phyloP scores from a whole-genome alignment of 2,329 filamentous ascomycete species.

The Anisogramma anomala region DNA sequence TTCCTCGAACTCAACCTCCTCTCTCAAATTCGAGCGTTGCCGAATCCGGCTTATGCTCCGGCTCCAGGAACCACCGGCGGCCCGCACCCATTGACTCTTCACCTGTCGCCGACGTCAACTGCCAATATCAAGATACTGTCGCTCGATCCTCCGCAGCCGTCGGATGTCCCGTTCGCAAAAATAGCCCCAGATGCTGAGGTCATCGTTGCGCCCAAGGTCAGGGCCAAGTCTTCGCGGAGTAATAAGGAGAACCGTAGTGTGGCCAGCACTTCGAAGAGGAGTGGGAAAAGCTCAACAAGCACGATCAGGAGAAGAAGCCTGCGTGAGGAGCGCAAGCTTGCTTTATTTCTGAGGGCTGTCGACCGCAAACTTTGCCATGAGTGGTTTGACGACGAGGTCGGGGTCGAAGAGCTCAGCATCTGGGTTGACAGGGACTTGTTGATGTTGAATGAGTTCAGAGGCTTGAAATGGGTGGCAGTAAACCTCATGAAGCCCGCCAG shows the following conservation, averaged over 20 bases:
- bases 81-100: constrained; percentile 74
- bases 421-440: constrained; percentile 79
- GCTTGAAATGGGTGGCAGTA: constrained; percentile 67
- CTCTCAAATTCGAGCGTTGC: constrained; percentile 82
- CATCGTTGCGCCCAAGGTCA: constrained; percentile 87
- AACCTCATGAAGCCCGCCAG: constrained; percentile 77
- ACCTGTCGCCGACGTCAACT: constrained; percentile 89
- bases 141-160: constrained; percentile 60
- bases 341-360: constrained; percentile 69
- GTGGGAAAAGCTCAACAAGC: constrained; percentile 63
- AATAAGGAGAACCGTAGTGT: constrained; percentile 71
- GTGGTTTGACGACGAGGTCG: constrained; percentile 63
- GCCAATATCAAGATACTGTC: constrained; percentile 82
- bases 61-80: constrained; percentile 38
- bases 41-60: constrained; percentile 62
- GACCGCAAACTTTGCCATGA: constrained; percentile 58
- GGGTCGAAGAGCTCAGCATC: constrained; percentile 52
- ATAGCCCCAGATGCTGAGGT: constrained; percentile 91
- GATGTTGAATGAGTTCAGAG: constrained; percentile 58
- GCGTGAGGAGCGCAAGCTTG: constrained; percentile 54
- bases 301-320: constrained; percentile 41
- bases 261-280: constrained; percentile 66
- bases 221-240: constrained; percentile 54
- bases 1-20: constrained; percentile 92
- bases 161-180: constrained; percentile 71